Evolutionary conservation across 2,329 filamentous ascomycete genomes (phyloP), one percentile per base, ranked within the genome.

Genomic region (Aspergillus floridensis): DNA sequence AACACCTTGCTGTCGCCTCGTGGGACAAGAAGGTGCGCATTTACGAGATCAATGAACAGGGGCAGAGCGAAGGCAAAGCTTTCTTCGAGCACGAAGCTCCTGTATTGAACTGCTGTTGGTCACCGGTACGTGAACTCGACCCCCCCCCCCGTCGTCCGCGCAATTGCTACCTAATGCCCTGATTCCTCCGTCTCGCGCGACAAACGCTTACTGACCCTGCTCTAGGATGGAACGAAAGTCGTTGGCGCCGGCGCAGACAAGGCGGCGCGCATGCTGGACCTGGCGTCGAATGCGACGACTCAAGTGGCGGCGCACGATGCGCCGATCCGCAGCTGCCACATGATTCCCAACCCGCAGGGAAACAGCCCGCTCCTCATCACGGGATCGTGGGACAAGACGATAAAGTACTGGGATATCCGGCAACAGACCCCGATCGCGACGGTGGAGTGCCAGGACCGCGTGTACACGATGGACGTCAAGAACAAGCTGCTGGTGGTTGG

Each of bases 1-100:
- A 98, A 69, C 90, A 96, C 73, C 83, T 99, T 19, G 92, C 93
- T 24, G 91, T 97, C 38, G 82, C 92, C 51, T 96, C 92, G 69
- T 99, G 95, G 95, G 95, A 99, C 79, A 96, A 96, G 81, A 96
- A 96, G 76, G 92, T 98, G 64, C 89, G 93, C 72, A 93, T 99
- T 73, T 99, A 98, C 79, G 92, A 98, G 76, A 92, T 98, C 73
- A 86, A 88, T 65, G 79, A 78, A 58, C 86, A 86, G 66, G 92
- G 92, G 48, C 85, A 90, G 72, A 93, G 90, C 71, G 86, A 92
- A 73, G 92, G 92, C 53, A 93, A 93, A 71, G 92, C 92, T 63
- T 81, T 89, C 60, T 96, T 95, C 72, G 90, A 96, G 67, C 91
- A 96, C 77, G 89, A 92, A 65, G 91, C 84, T 49, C 92, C 93